phyloP scores from a whole-genome alignment of 371 early-diverging fungal species.

The Circinella minor region DNA sequence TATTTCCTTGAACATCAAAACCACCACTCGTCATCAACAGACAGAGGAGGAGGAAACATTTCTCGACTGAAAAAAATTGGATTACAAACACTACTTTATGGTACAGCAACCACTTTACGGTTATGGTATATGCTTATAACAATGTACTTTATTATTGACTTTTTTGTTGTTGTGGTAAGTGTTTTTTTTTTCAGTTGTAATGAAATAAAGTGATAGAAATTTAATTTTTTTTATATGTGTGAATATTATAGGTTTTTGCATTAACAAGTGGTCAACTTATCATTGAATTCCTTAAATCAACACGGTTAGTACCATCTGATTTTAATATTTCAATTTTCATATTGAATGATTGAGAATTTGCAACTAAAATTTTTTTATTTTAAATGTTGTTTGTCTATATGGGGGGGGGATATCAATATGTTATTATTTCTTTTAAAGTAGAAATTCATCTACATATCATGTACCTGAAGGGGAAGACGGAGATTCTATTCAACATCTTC shows the following conservation, averaged over 20 bases:
- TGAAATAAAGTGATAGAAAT: not conserved
- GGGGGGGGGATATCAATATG: no score
- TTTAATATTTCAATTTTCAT: not conserved
- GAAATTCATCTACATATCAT: not conserved
- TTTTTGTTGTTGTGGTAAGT: conserved; percentile 39
- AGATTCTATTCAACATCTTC: not conserved
- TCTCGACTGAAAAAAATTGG: conserved; percentile 7
- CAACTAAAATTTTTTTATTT: no score
- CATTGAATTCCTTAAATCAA: conserved; percentile 13
- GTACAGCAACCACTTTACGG: conserved; percentile 31
- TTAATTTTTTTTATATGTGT: no score
- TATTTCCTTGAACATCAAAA: conserved; percentile 24
- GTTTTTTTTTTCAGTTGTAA: not conserved
- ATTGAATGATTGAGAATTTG: not conserved
- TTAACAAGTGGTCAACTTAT: conserved; percentile 16
- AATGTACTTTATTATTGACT: conserved; percentile 45
- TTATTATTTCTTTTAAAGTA: not conserved
- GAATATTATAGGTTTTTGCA: conserved; percentile 7
- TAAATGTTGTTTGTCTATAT: no score
- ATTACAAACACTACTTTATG: conserved; percentile 28
- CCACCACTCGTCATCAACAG: not conserved
- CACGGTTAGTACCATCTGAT: not conserved
- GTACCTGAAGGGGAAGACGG: not conserved
- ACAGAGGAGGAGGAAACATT: not conserved
- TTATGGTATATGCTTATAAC: conserved; percentile 44